These are phyloP conservation scores for Aspergillus pseudoterreus DNA, from an alignment of 2,329 filamentous ascomycete genomes.

Conservation along the genomic window DNA sequence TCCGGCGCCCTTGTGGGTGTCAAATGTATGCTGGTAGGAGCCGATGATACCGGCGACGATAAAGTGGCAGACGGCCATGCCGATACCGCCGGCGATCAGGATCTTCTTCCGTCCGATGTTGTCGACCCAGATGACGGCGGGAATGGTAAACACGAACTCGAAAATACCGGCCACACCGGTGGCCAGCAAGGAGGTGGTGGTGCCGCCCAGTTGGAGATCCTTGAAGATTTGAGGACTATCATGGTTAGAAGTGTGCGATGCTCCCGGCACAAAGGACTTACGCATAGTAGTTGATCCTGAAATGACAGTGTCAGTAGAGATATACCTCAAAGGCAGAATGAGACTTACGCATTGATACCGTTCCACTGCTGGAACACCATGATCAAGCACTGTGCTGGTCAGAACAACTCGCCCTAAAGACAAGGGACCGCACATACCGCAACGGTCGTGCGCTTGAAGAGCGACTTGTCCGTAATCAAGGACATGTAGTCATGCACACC, in stretches of 20 bases:
- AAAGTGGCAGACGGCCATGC: conserved; percentile 68
- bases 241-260: conserved; percentile 2
- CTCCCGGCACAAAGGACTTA: conserved; percentile 10
- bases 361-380: conserved; percentile 49
- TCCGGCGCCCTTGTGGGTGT: conserved; percentile 56
- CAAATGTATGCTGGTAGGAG: conserved; percentile 58
- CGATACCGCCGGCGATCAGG: conserved; percentile 55
- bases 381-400: conserved; percentile 56
- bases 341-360: conserved; percentile 26
- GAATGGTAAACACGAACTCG: conserved; percentile 40
- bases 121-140: conserved; percentile 40
- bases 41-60: conserved; percentile 69
- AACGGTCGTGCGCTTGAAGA: conserved; percentile 33
- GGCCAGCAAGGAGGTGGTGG: conserved; percentile 36
- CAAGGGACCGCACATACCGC: conserved; percentile 31
- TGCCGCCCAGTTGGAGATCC: conserved; percentile 30
- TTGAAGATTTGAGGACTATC: conserved; percentile 31
- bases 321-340: background rate
- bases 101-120: conserved; percentile 39
- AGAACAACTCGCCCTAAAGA: conserved; percentile 47
- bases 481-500: conserved; percentile 46
- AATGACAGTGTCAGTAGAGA: background rate
- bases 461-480: conserved; percentile 30
- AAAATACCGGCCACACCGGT: conserved; percentile 40
- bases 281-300: conserved; percentile 37